Evolutionary conservation across 2,329 filamentous ascomycete species (phyloP).

Genomic region (Fusarium nurragi): DNA sequence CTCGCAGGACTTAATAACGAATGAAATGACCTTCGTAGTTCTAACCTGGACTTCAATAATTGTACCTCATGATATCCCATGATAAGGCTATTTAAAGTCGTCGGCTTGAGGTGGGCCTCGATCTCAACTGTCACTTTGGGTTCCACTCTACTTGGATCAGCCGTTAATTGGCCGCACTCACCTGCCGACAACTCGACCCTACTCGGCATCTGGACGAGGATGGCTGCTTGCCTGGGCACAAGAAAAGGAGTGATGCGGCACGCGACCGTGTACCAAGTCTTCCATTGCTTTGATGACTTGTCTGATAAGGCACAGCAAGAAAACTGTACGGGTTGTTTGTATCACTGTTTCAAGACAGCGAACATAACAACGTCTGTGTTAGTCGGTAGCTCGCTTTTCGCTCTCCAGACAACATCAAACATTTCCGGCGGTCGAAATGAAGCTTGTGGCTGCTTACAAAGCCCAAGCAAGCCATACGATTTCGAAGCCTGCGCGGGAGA

Average conservation of each 20-base stretch:
- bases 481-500: constrained; percentile 2
- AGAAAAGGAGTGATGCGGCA: too few species aligned
- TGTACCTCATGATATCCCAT: too few species aligned
- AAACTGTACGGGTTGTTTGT: too few species aligned
- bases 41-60: neutral
- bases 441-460: constrained; percentile 9
- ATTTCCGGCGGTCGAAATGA: neutral
- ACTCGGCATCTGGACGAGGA: neutral
- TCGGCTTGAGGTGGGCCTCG: neutral
- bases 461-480: neutral
- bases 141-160: neutral
- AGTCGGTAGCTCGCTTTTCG: too few species aligned
- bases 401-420: too few species aligned
- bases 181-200: neutral
- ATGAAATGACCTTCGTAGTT: neutral
- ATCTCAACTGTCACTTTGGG: neutral
- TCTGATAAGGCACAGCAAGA: too few species aligned
- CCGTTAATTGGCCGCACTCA: neutral
- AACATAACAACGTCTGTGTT: too few species aligned
- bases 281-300: too few species aligned
- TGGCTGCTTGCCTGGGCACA: too few species aligned
- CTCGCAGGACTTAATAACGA: too few species aligned
- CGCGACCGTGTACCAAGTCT: too few species aligned
- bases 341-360: too few species aligned
- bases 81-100: neutral